Percentiles rank a stretch among this genome's conserved stretches.
Evolutionary conservation across 2,329 filamentous ascomycete species (phyloP).

Genomic region (Hymenoscyphus salicellus): DNA sequence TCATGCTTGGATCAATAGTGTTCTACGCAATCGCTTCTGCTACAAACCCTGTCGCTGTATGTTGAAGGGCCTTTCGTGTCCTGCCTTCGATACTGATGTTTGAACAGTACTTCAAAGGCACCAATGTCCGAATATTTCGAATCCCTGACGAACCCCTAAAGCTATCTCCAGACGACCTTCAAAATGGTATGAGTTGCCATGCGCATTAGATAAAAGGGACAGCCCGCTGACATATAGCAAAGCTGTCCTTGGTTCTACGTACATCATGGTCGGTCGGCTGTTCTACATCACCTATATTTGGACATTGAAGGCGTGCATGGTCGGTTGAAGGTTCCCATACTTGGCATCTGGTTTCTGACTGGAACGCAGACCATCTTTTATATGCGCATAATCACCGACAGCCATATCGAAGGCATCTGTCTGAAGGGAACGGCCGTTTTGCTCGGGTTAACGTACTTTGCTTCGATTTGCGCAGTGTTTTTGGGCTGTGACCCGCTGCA

Average conservation of each 20-base stretch:
- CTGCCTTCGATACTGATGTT: background rate
- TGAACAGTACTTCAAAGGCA: constrained; percentile 21
- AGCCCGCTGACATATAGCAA: background rate
- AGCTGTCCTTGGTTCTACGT: constrained; percentile 24
- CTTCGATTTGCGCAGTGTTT: constrained; percentile 19
- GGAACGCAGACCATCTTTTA: constrained; percentile 27
- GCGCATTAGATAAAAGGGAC: background rate
- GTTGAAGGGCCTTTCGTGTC: background rate
- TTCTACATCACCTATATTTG: constrained; percentile 28
- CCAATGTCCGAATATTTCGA: constrained; percentile 9
- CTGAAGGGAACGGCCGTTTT: constrained; percentile 15
- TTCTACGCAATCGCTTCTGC: constrained; percentile 20
- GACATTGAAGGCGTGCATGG: constrained; percentile 29
- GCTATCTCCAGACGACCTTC: constrained; percentile 6
- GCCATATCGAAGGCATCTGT: constrained; percentile 14
- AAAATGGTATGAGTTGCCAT: background rate
- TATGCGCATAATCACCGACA: constrained; percentile 18
- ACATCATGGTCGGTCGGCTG: constrained; percentile 19
- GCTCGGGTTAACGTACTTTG: constrained; percentile 22
- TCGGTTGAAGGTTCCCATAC: constrained; percentile 10
- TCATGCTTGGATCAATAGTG: constrained; percentile 21
- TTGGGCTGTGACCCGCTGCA: constrained; percentile 22
- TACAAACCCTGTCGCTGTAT: constrained; percentile 13
- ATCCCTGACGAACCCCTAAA: constrained; percentile 7
- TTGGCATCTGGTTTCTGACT: constrained; percentile 12